These are phyloP conservation scores for Leucocoprinus birnbaumii DNA, from an alignment of 768 basidiomycete species.

Conservation along the genomic window DNA sequence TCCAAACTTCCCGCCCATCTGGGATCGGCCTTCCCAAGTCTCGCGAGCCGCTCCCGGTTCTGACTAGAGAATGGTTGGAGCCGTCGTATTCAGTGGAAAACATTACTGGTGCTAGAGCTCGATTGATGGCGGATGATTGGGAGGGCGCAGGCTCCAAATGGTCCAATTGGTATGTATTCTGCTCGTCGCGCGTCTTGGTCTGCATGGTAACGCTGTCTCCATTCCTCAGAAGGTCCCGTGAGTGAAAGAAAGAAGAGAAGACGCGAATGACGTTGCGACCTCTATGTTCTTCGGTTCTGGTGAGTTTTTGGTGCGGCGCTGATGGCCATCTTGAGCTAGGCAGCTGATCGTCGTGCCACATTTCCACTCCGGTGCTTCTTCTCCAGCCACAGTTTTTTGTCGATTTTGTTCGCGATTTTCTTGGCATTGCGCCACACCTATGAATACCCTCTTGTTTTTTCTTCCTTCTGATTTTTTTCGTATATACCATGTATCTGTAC, in stretches of 20 bases:
- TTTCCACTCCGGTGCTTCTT: background rate
- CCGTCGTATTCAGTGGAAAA: slow-evolving; percentile 2
- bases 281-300: slow-evolving; percentile 1
- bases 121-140: slow-evolving; percentile 10
- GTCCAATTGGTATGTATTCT: slow-evolving; percentile 1
- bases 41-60: background rate
- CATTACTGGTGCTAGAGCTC: slow-evolving; percentile 6
- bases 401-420: too few relatives aligned
- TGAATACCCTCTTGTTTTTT: background rate
- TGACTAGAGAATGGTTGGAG: background rate
- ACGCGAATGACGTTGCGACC: background rate
- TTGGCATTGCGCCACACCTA: too few relatives aligned
- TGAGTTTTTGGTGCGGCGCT: background rate
- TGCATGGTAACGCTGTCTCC: background rate
- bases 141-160: slow-evolving; percentile 10
- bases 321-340: background rate
- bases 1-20: background rate
- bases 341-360: too few relatives aligned
- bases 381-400: background rate
- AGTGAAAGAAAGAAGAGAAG: background rate
- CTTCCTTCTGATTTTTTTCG: background rate
- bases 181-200: background rate
- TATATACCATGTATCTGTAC: slow-evolving; percentile 7
- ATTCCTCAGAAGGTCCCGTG: background rate
- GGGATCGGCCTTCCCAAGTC: slow-evolving; percentile 5